phyloP scores from a whole-genome alignment of 1,284 basidiomycete species.

The Testicularia cyperi region DNA sequence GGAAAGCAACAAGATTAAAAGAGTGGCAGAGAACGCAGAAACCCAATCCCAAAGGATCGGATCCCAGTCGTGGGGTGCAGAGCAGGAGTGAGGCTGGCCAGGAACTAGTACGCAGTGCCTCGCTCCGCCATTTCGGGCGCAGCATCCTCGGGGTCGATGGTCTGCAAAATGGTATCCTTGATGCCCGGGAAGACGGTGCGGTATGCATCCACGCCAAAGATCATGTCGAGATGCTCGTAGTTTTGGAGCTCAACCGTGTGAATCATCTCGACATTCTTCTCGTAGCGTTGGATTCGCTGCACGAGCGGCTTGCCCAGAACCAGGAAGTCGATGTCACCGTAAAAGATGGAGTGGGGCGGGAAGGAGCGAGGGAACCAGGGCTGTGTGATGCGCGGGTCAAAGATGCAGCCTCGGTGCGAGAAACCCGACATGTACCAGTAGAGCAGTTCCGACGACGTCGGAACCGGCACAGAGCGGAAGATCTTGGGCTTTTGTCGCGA shows the following conservation, averaged over 20 bases:
- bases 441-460: conserved; percentile 55
- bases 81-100: too few relatives aligned
- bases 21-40: conserved; percentile 7
- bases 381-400: conserved; percentile 51
- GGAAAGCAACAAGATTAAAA: not conserved
- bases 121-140: conserved; percentile 30
- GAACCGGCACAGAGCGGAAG: conserved; percentile 53
- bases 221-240: conserved; percentile 58
- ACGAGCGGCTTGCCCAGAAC: conserved; percentile 57
- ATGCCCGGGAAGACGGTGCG: conserved; percentile 55
- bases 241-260: conserved; percentile 57
- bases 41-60: too few relatives aligned
- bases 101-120: conserved; percentile 5
- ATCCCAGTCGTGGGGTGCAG: too few relatives aligned
- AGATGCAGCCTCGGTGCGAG: conserved; percentile 58
- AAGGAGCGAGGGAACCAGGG: conserved; percentile 57
- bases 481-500: conserved; percentile 58
- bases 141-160: conserved; percentile 42
- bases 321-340: conserved; percentile 55
- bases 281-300: conserved; percentile 49
- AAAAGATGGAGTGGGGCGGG: conserved; percentile 57
- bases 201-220: conserved; percentile 55
- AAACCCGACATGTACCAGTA: conserved; percentile 59
- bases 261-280: conserved; percentile 56
- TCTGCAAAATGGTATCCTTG: conserved; percentile 55